A percentile compares a stretch with the other conserved stretches of the same genome.
phyloP scores from a whole-genome alignment of 2,329 filamentous ascomycete genomes.

The Clonostachys rhizophaga region DNA sequence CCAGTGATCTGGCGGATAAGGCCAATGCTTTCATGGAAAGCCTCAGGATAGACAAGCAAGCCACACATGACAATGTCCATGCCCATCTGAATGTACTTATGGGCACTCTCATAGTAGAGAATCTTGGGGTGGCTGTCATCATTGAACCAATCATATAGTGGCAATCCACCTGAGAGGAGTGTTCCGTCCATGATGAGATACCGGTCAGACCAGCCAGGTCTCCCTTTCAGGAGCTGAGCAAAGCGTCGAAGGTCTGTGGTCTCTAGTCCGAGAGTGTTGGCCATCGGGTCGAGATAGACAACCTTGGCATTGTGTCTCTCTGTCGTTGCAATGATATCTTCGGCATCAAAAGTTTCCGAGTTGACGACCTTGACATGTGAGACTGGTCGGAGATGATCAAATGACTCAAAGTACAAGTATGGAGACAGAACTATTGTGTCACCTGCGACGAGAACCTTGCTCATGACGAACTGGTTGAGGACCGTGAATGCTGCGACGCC shows the following conservation, averaged over 20 bases:
- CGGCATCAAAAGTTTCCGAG: slow-evolving; percentile 2
- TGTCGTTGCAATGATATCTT: slow-evolving; percentile 2
- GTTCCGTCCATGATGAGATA: slow-evolving; percentile 2
- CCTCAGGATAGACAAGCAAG: slow-evolving; percentile 3
- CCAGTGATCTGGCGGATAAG: slow-evolving; percentile 4
- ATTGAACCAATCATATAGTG: slow-evolving; percentile 2
- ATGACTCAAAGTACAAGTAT: slow-evolving; percentile 4
- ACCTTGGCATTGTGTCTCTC: slow-evolving; percentile 4
- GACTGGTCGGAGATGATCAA: slow-evolving; percentile 1
- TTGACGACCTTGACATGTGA: slow-evolving; percentile 3
- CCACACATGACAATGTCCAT: slow-evolving; percentile 5
- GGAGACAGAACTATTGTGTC: slow-evolving; percentile 4
- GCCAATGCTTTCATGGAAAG: slow-evolving; percentile 1
- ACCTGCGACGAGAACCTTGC: slow-evolving; percentile 1
- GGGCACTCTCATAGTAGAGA: slow-evolving; percentile 4
- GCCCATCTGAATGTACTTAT: slow-evolving; percentile 5
- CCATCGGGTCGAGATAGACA: slow-evolving; percentile 4
- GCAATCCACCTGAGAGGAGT: slow-evolving; percentile 2
- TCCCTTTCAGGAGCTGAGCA: slow-evolving; percentile 1
- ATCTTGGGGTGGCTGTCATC: slow-evolving; percentile 1
- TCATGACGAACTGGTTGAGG: slow-evolving; percentile 3
- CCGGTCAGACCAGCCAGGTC: slow-evolving; percentile 1
- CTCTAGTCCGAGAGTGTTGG: slow-evolving; percentile 4
- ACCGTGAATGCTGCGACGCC: slow-evolving; percentile 4
- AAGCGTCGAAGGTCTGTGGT: slow-evolving; percentile 2